Base-by-base conservation (phyloP, 768 basidiomycete genomes). In the Mycena indigotica region DNA sequence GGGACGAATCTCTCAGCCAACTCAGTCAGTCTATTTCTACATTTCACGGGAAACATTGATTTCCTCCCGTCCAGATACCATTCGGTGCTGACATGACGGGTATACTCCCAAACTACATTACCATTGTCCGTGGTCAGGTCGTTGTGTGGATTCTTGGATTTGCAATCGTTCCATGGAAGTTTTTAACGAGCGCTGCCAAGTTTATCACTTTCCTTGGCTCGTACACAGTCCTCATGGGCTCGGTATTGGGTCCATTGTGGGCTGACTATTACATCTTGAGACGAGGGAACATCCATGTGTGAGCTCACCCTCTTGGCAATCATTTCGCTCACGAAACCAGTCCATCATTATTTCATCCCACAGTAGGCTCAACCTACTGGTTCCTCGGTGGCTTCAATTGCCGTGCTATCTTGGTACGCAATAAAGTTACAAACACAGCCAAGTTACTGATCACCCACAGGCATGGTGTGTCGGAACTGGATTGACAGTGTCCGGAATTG, bases 131-230 rank as follows among this genome's bases (percentile, higher is more conserved):
- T 15, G 67, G 67, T 2, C 67, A 68, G 52, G 50, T 66, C 17
- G 4, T 68, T 2, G 62, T 65, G 39, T 57, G 57, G 53, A 56
- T 68, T 17, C 50, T 63, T 17, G 67, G 65, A 5, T 61, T 66
- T 26, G 67, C 67, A 5, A 66, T 66, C 24, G 58, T 59, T 19
- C 67, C 67, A 0, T 68, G 65, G 67, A 65, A 66, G 35, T 63
- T 68, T 51, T 48, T 65, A 12, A 62, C 61, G 12, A 62, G 53
- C 38, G 61, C 61, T 15, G 53, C 53, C 3, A 63, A 59, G 40
- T 63, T 63, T 35, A 53, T 63, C 16, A 60, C 58, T 13, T 63
- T 63, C 62, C 55, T 63, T 2, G 58, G 58, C 23, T 59, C 58
- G 41, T 63, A 63, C 30, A 63, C 58, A 1, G 52, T 63, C 13